These are phyloP conservation scores for Ceratocystis harringtonii DNA, from an alignment of 2,329 filamentous ascomycete species.

Conservation along the genomic window DNA sequence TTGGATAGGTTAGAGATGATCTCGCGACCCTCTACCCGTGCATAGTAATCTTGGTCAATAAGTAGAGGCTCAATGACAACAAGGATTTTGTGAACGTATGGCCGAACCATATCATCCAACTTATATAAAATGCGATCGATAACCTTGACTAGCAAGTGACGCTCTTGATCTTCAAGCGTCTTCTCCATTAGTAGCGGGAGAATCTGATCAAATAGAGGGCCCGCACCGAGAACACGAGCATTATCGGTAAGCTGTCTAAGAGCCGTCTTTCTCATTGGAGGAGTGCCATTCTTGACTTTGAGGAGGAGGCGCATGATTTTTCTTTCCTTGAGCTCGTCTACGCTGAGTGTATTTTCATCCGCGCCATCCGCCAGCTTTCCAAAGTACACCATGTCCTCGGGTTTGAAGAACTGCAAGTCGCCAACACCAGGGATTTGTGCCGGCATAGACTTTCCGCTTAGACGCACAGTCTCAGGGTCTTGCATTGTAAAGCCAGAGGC, in stretches of 20 bases:
- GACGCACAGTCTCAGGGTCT: slow-evolving; percentile 69
- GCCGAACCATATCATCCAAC: slow-evolving; percentile 86
- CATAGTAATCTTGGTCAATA: slow-evolving; percentile 99
- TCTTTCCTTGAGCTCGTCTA: slow-evolving; percentile 91
- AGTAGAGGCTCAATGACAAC: slow-evolving; percentile 98
- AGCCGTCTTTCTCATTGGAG: slow-evolving; percentile 96
- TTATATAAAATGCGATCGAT: slow-evolving; percentile 98
- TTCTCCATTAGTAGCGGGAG: slow-evolving; percentile 96
- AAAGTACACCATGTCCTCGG: slow-evolving; percentile 97
- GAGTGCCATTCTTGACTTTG: slow-evolving; percentile 98
- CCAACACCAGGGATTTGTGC: slow-evolving; percentile 93
- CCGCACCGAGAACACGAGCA: slow-evolving; percentile 86
- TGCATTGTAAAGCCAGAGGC: slow-evolving; percentile 92
- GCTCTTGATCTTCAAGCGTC: slow-evolving; percentile 91
- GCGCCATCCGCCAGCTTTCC: slow-evolving; percentile 90
- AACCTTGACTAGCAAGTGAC: slow-evolving; percentile 95
- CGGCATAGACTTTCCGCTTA: slow-evolving; percentile 78
- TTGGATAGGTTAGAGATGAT: slow-evolving; percentile 98
- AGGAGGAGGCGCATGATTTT: slow-evolving; percentile 96
- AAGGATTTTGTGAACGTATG: slow-evolving; percentile 94
- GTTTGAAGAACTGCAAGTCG: slow-evolving; percentile 94
- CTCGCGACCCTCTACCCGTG: slow-evolving; percentile 90
- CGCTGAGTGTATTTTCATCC: slow-evolving; percentile 79
- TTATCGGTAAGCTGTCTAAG: slow-evolving; percentile 96
- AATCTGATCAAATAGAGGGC: slow-evolving; percentile 92